These are phyloP conservation scores for Colletotrichum sp. DNA, from an alignment of 2,329 filamentous ascomycete species.

Conservation along the genomic window DNA sequence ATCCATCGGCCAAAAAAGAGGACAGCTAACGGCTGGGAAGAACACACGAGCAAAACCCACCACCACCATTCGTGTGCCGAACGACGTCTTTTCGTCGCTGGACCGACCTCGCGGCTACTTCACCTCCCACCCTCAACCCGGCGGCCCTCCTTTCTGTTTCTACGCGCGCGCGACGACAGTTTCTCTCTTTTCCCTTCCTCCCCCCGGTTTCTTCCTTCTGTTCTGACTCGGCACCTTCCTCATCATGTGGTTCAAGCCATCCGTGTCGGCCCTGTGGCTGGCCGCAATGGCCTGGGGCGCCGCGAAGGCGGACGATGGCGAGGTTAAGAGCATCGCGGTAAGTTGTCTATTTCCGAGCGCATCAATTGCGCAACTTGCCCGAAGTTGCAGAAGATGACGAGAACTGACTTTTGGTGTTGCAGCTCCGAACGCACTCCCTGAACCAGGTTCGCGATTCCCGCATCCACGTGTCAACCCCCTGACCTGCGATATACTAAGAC, in stretches of 20 bases:
- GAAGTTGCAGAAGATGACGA: neutral
- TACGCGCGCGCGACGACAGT: neutral
- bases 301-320: slow-evolving; percentile 49
- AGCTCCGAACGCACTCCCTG: slow-evolving; percentile 89
- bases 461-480: neutral
- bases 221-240: neutral
- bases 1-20: slow-evolving; percentile 27
- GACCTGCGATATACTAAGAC: slow-evolving; percentile 6
- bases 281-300: slow-evolving; percentile 56
- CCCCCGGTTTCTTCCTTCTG: neutral
- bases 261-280: slow-evolving; percentile 52
- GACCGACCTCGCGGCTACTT: slow-evolving; percentile 19
- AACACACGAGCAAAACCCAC: slow-evolving; percentile 23
- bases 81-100: slow-evolving; percentile 22
- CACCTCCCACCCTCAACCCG: neutral
- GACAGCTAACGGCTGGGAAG: slow-evolving; percentile 29
- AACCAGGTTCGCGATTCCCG: slow-evolving; percentile 59
- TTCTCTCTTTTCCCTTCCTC: neutral
- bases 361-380: neutral
- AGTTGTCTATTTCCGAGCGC: slow-evolving; percentile 25
- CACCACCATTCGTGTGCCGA: slow-evolving; percentile 16
- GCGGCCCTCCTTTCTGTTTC: neutral
- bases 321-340: slow-evolving; percentile 57
- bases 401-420: slow-evolving; percentile 26
- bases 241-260: slow-evolving; percentile 52